Percentiles rank a stretch among this genome's conserved stretches.
Evolutionary conservation across 495 filamentous ascomycete genomes (phyloP).

Genomic region (Viridothelium virens): DNA sequence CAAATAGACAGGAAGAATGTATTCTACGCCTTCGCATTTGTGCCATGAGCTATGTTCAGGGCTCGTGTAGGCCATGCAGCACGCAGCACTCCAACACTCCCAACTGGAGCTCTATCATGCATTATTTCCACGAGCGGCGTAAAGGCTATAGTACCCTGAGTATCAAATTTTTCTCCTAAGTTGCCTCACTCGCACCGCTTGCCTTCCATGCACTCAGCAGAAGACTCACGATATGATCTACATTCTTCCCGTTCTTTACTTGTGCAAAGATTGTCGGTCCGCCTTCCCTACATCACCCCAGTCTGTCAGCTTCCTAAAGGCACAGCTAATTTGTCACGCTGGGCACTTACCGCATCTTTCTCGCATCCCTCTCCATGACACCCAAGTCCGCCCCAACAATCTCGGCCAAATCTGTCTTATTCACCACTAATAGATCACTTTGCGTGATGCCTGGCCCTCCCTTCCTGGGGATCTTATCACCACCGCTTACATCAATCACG

Average conservation of each 20-base stretch:
- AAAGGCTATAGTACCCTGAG: too few species aligned
- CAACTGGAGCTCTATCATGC: too few species aligned
- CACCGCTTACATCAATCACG: constrained; percentile 95
- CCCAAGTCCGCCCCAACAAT: constrained; percentile 81
- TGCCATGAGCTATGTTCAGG: too few species aligned
- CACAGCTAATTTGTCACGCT: neutral
- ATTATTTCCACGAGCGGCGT: too few species aligned
- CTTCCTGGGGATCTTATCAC: constrained; percentile 93
- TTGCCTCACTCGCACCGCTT: constrained; percentile 62
- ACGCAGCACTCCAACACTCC: too few species aligned
- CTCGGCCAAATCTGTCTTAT: constrained; percentile 93
- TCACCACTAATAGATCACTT: constrained; percentile 83
- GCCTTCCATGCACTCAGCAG: constrained; percentile 88
- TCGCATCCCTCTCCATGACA: constrained; percentile 92
- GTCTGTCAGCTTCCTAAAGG: neutral
- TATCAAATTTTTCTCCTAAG: constrained; percentile 35
- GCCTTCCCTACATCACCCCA: constrained; percentile 50
- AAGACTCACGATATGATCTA: constrained; percentile 78
- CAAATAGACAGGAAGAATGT: too few species aligned
- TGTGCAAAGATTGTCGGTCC: constrained; percentile 95
- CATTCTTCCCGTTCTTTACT: constrained; percentile 82
- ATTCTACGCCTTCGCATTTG: too few species aligned
- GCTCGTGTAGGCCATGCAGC: too few species aligned
- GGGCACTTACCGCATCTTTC: constrained; percentile 63
- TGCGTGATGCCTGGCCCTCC: constrained; percentile 96